A percentile compares a stretch with the other conserved stretches of the same genome.
phyloP scores from a whole-genome alignment of 2,329 filamentous ascomycete genomes.

The Tricladium varicosporioides region DNA sequence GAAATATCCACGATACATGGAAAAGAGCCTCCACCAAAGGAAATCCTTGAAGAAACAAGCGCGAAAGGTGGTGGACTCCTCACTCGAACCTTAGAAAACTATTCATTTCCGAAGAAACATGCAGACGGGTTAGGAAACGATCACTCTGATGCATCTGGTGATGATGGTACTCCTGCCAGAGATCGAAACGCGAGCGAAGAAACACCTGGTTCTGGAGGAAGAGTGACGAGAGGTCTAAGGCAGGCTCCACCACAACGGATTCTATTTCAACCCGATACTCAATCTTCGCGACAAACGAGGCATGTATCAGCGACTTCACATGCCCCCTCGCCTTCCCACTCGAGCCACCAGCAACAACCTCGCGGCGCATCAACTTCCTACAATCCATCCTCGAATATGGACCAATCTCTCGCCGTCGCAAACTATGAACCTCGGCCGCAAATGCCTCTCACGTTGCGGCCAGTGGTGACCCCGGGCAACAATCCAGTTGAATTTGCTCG shows the following conservation, averaged over 20 bases:
- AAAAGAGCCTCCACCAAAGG: conserved; percentile 79
- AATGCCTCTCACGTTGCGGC: conserved; percentile 65
- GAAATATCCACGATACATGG: conserved; percentile 78
- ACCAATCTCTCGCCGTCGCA: conserved; percentile 60
- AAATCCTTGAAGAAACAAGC: conserved; percentile 75
- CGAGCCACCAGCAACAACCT: conserved; percentile 30
- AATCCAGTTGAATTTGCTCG: conserved; percentile 67
- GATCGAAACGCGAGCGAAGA: conserved; percentile 50
- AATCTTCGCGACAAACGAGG: conserved; percentile 60
- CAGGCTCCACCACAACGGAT: conserved; percentile 83
- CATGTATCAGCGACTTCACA: conserved; percentile 48
- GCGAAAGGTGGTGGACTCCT: conserved; percentile 82
- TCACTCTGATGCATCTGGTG: conserved; percentile 58
- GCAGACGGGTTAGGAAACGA: conserved; percentile 47
- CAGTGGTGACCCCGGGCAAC: conserved; percentile 72
- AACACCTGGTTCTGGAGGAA: conserved; percentile 49
- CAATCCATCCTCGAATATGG: conserved; percentile 52
- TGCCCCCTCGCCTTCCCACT: conserved; percentile 28
- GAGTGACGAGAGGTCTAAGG: conserved; percentile 64
- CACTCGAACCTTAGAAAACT: conserved; percentile 77
- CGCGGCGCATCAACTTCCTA: conserved; percentile 42
- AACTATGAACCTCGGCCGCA: conserved; percentile 67
- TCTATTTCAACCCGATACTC: conserved; percentile 80
- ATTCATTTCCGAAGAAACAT: conserved; percentile 40
- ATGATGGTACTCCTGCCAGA: conserved; percentile 57